phyloP scores from a whole-genome alignment of 2,329 filamentous ascomycete species.

The Aspergillus caelatus region DNA sequence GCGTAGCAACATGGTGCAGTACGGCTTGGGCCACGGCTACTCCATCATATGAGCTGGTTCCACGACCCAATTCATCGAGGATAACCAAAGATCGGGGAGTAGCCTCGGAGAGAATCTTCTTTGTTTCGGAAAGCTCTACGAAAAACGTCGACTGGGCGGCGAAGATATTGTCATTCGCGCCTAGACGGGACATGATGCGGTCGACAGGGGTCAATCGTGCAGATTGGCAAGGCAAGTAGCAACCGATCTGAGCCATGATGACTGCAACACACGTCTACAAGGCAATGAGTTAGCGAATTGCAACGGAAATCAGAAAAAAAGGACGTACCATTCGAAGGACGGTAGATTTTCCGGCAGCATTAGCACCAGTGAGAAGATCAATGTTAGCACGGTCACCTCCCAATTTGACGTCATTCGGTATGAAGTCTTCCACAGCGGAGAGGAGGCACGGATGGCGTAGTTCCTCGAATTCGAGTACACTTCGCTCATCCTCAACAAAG shows the following conservation, averaged over 20 bases:
- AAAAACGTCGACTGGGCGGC: constrained; percentile 98
- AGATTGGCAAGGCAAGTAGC: constrained; percentile 80
- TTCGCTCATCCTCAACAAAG: constrained; percentile 85
- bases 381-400: constrained; percentile 83
- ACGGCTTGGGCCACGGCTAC: constrained; percentile 96
- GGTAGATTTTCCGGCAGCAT: constrained; percentile 96
- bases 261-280: constrained; percentile 85
- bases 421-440: constrained; percentile 87
- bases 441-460: constrained; percentile 94
- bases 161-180: constrained; percentile 98
- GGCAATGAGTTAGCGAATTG: constrained; percentile 25
- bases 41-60: constrained; percentile 93
- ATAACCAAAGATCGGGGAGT: constrained; percentile 94
- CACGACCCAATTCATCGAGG: constrained; percentile 91
- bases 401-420: constrained; percentile 89
- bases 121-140: constrained; percentile 94
- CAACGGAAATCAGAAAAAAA: not conserved
- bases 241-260: constrained; percentile 96
- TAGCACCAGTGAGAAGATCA: constrained; percentile 89
- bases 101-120: constrained; percentile 94
- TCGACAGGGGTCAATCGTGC: constrained; percentile 88
- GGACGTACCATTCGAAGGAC: constrained; percentile 82
- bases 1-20: constrained; percentile 90
- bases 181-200: constrained; percentile 97
- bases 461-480: constrained; percentile 87